A percentile compares a stretch with the other conserved stretches of the same genome.
These are phyloP conservation scores for Euphorbia celastroides DNA, from an alignment of 441 rosid species.

Conservation along the genomic window DNA sequence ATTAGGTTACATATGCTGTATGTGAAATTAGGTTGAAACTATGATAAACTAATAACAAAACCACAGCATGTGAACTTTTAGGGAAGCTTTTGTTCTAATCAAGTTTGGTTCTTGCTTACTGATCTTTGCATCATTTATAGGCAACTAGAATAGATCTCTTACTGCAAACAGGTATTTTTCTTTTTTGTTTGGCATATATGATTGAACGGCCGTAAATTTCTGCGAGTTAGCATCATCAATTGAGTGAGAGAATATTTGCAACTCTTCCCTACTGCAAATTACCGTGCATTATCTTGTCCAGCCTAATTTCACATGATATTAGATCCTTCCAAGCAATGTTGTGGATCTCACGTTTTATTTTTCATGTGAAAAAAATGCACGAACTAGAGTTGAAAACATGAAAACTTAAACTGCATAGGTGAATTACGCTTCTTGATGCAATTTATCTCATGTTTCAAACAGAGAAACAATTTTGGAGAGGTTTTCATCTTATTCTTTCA, in stretches of 20 bases:
- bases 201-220: not conserved
- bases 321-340: not conserved
- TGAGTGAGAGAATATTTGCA: not conserved
- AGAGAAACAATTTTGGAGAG: not conserved
- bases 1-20: not conserved
- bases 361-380: not conserved
- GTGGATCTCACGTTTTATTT: not conserved
- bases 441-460: not conserved
- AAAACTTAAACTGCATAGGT: not conserved
- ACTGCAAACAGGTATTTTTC: not conserved
- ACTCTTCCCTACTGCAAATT: too few relatives aligned
- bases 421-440: constrained; percentile 10
- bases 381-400: not conserved
- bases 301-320: not conserved
- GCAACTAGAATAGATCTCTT: not conserved
- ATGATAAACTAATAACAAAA: not conserved
- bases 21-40: not conserved
- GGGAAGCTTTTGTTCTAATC: not conserved
- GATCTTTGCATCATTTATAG: not conserved
- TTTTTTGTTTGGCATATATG: not conserved
- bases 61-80: not conserved
- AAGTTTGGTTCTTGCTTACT: not conserved
- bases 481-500: not conserved
- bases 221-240: not conserved
- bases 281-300: not conserved